A percentile compares a stretch with the other conserved stretches of the same genome.
These are phyloP conservation scores for Lasiosphaeria miniovina DNA, from an alignment of 495 filamentous ascomycete species.

Conservation along the genomic window DNA sequence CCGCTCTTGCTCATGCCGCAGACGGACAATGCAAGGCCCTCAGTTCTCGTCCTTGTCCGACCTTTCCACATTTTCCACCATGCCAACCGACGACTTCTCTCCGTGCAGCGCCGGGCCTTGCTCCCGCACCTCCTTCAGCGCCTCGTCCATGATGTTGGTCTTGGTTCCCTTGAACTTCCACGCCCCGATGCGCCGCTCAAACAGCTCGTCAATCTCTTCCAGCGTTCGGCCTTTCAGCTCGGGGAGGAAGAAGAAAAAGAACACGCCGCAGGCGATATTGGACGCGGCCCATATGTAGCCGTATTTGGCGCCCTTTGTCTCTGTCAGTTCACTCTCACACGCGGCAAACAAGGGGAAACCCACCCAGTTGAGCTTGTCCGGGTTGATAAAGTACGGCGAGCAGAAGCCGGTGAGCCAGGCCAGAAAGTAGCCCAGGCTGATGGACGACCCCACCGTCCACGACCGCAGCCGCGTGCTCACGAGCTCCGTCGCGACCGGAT, in stretches of 20 bases:
- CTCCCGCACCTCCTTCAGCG: constrained; percentile 32
- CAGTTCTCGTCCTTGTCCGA: too few relatives aligned
- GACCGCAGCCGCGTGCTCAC: constrained; percentile 15
- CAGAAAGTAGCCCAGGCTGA: constrained; percentile 20
- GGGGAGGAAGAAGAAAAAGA: constrained; percentile 47
- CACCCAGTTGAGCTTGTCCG: constrained; percentile 44
- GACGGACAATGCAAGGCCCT: too few relatives aligned
- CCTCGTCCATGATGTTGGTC: constrained; percentile 34
- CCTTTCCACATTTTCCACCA: neutral
- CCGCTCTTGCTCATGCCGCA: too few relatives aligned
- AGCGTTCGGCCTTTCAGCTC: constrained; percentile 56
- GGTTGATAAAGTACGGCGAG: constrained; percentile 29
- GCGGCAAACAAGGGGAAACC: constrained; percentile 13
- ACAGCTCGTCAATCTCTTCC: constrained; percentile 52
- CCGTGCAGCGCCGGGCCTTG: neutral
- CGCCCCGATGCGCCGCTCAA: constrained; percentile 34
- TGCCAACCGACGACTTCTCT: neutral
- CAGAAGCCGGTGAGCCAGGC: constrained; percentile 19
- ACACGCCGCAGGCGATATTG: constrained; percentile 41
- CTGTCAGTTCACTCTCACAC: constrained; percentile 19
- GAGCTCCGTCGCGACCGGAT: constrained; percentile 14
- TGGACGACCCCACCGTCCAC: constrained; percentile 20
- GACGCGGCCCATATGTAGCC: constrained; percentile 45
- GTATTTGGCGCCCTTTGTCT: constrained; percentile 44
- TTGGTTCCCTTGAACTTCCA: constrained; percentile 38